Evolutionary conservation across 768 basidiomycete species (phyloP).

Genomic region (Tulasnella sp.): DNA sequence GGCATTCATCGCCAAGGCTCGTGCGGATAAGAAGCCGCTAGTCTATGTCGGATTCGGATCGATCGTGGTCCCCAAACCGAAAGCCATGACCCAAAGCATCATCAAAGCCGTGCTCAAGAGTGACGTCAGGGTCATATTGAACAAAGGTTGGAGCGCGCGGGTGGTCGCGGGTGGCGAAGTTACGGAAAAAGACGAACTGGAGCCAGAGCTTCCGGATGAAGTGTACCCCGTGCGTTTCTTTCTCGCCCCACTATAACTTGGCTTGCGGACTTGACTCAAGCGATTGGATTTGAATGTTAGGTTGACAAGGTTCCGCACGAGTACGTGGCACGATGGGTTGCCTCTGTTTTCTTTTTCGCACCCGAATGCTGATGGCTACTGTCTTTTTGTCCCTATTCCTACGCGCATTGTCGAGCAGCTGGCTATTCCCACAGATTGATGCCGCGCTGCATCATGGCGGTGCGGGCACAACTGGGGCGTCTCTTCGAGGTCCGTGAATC

Average conservation of each 20-base stretch:
- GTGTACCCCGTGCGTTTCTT: conserved; percentile 32
- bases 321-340: too few relatives aligned
- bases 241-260: too few relatives aligned
- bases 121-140: conserved; percentile 56
- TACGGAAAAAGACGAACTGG: conserved; percentile 21
- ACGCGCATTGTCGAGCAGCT: conserved; percentile 23
- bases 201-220: conserved; percentile 38
- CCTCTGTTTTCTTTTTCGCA: too few relatives aligned
- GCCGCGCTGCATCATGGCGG: conserved; percentile 60
- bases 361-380: too few relatives aligned
- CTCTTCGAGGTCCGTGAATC: conserved; percentile 32
- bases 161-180: conserved; percentile 34
- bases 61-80: conserved; percentile 52
- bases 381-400: too few relatives aligned
- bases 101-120: conserved; percentile 51
- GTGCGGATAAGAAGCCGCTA: conserved; percentile 42
- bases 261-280: too few relatives aligned
- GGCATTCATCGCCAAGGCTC: conserved; percentile 47
- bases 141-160: conserved; percentile 55
- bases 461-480: conserved; percentile 60
- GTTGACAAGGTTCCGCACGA: conserved; percentile 59
- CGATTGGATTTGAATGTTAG: conserved; percentile 20
- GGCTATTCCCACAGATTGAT: conserved; percentile 49
- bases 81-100: conserved; percentile 42
- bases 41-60: conserved; percentile 66